These are phyloP conservation scores for Domatiomyces globalis DNA, from an alignment of 2,329 filamentous ascomycete genomes.

Conservation along the genomic window DNA sequence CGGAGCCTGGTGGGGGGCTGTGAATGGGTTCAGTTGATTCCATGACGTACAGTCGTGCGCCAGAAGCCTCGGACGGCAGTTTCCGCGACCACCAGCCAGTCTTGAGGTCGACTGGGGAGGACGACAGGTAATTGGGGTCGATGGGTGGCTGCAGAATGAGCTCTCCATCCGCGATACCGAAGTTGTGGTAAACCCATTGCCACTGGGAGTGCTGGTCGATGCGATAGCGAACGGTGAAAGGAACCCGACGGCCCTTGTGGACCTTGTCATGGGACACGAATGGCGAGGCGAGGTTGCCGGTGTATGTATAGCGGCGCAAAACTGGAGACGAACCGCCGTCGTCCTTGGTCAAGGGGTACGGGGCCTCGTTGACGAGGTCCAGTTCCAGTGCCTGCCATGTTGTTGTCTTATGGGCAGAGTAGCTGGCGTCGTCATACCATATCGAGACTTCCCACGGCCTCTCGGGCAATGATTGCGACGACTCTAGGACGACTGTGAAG, in stretches of 20 bases:
- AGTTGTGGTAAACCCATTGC: conserved; percentile 33
- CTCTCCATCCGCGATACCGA: conserved; percentile 27
- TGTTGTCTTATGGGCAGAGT: conserved; percentile 12
- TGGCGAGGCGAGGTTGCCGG: conserved; percentile 15
- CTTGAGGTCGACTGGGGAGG: conserved; percentile 25
- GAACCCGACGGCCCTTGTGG: conserved; percentile 18
- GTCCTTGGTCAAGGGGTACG: conserved; percentile 16
- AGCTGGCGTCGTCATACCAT: conserved; percentile 55
- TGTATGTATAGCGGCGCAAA: conserved; percentile 23
- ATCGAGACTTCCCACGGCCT: conserved; percentile 57
- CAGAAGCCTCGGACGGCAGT: conserved; percentile 28
- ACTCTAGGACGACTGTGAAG: conserved; percentile 59
- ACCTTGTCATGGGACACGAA: conserved; percentile 10
- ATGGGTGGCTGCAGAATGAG: conserved; percentile 25
- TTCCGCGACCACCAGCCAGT: conserved; percentile 23
- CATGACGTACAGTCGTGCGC: conserved; percentile 27
- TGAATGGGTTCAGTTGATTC: conserved; percentile 26
- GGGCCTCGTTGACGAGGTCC: conserved; percentile 24
- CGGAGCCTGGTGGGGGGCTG: conserved; percentile 42
- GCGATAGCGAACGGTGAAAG: conserved; percentile 33
- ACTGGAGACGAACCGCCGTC: conserved; percentile 1
- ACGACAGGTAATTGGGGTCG: conserved; percentile 8
- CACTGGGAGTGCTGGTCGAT: conserved; percentile 25
- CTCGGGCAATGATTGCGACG: conserved; percentile 39
- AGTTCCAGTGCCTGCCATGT: conserved; percentile 46